Conservation (phyloP, 345 rosid genomes). For the Barbarea vulgaris region DNA sequence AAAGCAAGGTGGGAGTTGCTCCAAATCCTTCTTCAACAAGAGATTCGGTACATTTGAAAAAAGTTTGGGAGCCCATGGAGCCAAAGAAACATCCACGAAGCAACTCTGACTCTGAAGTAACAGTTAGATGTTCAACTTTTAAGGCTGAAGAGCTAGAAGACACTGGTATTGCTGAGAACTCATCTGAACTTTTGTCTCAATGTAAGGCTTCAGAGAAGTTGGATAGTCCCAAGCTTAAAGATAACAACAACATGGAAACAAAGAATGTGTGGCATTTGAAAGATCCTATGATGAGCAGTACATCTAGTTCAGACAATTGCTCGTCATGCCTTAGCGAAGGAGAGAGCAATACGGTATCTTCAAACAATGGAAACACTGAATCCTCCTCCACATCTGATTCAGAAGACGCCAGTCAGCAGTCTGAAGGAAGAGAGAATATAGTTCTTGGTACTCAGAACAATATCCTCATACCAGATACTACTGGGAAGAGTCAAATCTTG, state of each 20-base stretch:
- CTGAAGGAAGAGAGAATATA: conserved; percentile 62
- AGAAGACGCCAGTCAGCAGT: conserved; percentile 72
- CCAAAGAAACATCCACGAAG: conserved; percentile 61
- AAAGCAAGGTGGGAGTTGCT: conserved; percentile 48
- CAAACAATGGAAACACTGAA: conserved; percentile 65
- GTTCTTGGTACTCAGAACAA: conserved; percentile 46
- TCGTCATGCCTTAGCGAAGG: conserved; percentile 89
- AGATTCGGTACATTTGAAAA: conserved; percentile 52
- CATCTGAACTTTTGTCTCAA: conserved; percentile 12
- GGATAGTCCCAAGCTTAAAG: conserved; percentile 39
- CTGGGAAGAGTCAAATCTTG: conserved; percentile 49
- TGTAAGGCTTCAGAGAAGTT: conserved; percentile 27
- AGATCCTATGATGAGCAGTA: conserved; percentile 52
- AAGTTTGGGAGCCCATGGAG: conserved; percentile 92
- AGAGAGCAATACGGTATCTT: conserved; percentile 78
- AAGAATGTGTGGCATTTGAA: conserved; percentile 40
- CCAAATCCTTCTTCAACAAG: conserved; percentile 40
- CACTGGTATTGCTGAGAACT: conserved; percentile 34
- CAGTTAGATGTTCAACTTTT: conserved; percentile 42
- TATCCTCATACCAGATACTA: conserved; percentile 52
- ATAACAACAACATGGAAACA: conserved; percentile 34
- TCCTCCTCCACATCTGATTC: conserved; percentile 91
- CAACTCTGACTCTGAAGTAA: conserved; percentile 65
- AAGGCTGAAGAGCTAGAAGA: conserved; percentile 44
- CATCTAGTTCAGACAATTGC: conserved; percentile 83